Base-by-base conservation (phyloP, 176 grass and related monocot species). In the Cocos nucifera region DNA sequence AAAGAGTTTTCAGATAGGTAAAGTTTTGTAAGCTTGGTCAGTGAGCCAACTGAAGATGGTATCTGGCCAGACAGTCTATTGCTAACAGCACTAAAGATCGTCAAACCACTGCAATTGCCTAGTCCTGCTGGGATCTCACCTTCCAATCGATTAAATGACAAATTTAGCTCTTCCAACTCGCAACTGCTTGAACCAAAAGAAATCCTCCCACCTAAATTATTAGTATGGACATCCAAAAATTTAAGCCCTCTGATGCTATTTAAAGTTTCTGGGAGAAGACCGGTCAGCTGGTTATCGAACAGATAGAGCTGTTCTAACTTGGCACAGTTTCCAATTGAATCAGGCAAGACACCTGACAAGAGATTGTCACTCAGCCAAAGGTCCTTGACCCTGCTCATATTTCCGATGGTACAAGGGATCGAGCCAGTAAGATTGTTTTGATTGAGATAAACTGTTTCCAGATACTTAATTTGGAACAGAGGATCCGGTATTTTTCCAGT, bases 1-100 rank as follows among this genome's bases (percentile, higher is more conserved):
- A 95, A 71, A 26, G 78, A 74, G 75, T 95, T 95, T n/a, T 64
- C 14, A 64, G 74, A 84, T 21, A 93, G 70, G 73, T 84, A 15
- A 75, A 93, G 80, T 64, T 49, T 0, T 19, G 73, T 65, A 32
- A 93, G 77, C 52, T 84, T 84, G 32, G 35, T 79, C 72, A 87
- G 53, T 66, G 57, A 69, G 15, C 88, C 88, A 0, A 95, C 12
- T 48, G 69, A 78, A 48, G 58, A 8, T 55, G 82, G 89, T 80
- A 89, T 89, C 58, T 72, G 62, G 1, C 85, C 89, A 22, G 79
- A 78, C 6, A 89, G 14, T 39, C 49, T 29, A 69, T 95, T 95
- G n/a, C 69, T 7, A 56, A 78, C 58, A 64, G 72, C 23, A 20
- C 4, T 65, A 78, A 95, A 58, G 3, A 15, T 0, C 9, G 16